These are phyloP conservation scores for Trametes sp. DNA, from an alignment of 1,284 basidiomycete species.

Conservation along the genomic window DNA sequence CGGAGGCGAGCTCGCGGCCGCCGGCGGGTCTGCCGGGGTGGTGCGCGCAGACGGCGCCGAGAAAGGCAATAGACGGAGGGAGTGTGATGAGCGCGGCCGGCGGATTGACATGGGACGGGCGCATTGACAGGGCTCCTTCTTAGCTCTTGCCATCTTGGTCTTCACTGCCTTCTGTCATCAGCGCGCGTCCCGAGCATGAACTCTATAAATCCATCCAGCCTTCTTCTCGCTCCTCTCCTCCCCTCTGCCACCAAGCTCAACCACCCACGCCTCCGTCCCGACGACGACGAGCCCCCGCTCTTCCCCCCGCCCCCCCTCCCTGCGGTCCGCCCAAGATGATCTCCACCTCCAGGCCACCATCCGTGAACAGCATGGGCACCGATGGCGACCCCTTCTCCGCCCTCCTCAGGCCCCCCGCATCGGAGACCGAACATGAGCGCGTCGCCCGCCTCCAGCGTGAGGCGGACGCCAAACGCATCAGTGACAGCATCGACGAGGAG, in stretches of 20 bases:
- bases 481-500: conserved; percentile 83
- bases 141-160: conserved; percentile 15
- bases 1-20: conserved; percentile 16
- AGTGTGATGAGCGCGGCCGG: conserved; percentile 16
- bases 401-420: conserved; percentile 66
- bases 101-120: conserved; percentile 18
- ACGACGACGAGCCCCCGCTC: conserved; percentile 32
- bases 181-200: conserved; percentile 31
- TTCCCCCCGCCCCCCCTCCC: conserved; percentile 27
- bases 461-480: conserved; percentile 75
- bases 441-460: conserved; percentile 65
- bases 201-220: conserved; percentile 34
- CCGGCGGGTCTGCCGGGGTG: conserved; percentile 11
- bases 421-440: conserved; percentile 73
- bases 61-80: conserved; percentile 6
- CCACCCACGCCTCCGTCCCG: conserved; percentile 16
- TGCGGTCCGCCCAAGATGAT: conserved; percentile 47
- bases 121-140: conserved; percentile 19
- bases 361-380: conserved; percentile 58
- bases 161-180: conserved; percentile 34
- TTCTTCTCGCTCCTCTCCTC: conserved; percentile 29
- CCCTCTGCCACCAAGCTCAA: conserved; percentile 25
- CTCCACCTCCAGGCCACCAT: conserved; percentile 60
- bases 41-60: neutral
- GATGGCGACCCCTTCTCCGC: conserved; percentile 76